These are phyloP conservation scores for Chlorella sorokiniana DNA, from an alignment of 139 green algal genomes.

Conservation along the genomic window DNA sequence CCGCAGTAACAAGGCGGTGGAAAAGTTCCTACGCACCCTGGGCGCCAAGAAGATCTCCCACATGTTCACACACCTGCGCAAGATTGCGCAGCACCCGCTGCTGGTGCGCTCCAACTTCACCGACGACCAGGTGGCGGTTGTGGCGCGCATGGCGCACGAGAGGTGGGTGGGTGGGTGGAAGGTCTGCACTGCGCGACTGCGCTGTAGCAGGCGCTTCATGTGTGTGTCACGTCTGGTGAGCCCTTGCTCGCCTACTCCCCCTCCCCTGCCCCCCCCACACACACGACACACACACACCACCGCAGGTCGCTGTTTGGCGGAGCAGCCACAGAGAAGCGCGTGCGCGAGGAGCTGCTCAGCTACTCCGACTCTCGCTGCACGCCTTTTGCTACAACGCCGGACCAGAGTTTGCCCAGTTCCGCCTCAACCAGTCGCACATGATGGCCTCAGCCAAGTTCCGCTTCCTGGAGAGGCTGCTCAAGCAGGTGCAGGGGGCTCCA, in stretches of 20 bases:
- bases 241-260: background rate
- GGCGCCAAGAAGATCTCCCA: conserved; percentile 77
- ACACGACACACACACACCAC: background rate
- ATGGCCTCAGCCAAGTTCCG: conserved; percentile 44
- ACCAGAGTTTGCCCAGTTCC: conserved; percentile 31
- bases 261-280: background rate
- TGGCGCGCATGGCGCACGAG: conserved; percentile 62
- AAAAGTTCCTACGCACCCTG: conserved; percentile 40
- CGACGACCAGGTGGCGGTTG: conserved; percentile 63
- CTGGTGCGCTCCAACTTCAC: conserved; percentile 79
- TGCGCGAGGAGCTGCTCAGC: conserved; percentile 63
- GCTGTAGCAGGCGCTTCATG: background rate
- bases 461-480: conserved; percentile 68
- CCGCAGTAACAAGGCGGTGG: conserved; percentile 33
- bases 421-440: conserved; percentile 32
- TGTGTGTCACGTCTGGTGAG: no score
- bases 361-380: conserved; percentile 89
- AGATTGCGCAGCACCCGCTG: conserved; percentile 94
- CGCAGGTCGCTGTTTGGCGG: conserved; percentile 66
- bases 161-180: conserved; percentile 13
- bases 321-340: conserved; percentile 57
- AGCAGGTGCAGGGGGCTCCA: conserved; percentile 45
- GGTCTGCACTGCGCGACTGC: background rate
- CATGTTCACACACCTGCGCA: conserved; percentile 93
- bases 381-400: conserved; percentile 60